These are phyloP conservation scores for Centella asiatica DNA, from an alignment of 129 eudicot genomes.

Conservation along the genomic window DNA sequence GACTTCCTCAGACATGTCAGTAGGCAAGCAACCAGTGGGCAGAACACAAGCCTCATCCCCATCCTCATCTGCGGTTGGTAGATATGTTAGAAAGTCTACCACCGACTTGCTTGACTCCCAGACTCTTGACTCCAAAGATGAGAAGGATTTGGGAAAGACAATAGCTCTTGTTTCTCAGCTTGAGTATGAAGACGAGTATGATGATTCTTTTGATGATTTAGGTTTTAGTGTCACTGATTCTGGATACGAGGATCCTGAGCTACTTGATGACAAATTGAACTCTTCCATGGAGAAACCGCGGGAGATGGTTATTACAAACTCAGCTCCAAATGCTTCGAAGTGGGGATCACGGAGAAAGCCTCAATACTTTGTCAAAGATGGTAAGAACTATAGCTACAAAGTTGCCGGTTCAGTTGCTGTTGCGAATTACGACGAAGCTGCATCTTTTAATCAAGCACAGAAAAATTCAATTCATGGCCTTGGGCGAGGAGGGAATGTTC, in stretches of 20 bases:
- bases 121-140: slow-evolving; percentile 40
- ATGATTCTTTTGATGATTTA: slow-evolving; percentile 91
- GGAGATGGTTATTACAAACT: slow-evolving; percentile 25
- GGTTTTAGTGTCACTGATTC: slow-evolving; percentile 67
- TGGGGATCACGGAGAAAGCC: slow-evolving; percentile 84
- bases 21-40: slow-evolving; percentile 11
- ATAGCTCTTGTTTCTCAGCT: slow-evolving; percentile 51
- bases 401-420: slow-evolving; percentile 89
- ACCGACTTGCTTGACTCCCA: slow-evolving; percentile 25
- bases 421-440: slow-evolving; percentile 66
- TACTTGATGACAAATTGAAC: slow-evolving; percentile 12
- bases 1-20: slow-evolving; percentile 15
- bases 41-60: slow-evolving; percentile 32
- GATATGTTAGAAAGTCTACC: slow-evolving; percentile 57
- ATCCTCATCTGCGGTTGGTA: slow-evolving; percentile 56
- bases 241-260: slow-evolving; percentile 55
- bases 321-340: slow-evolving; percentile 36
- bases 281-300: slow-evolving; percentile 19
- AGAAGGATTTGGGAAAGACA: slow-evolving; percentile 32
- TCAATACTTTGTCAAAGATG: slow-evolving; percentile 85
- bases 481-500: slow-evolving; percentile 85
- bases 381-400: slow-evolving; percentile 89
- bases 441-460: slow-evolving; percentile 54
- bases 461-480: slow-evolving; percentile 72
- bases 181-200: slow-evolving; percentile 94